Base-by-base conservation (phyloP, 495 filamentous ascomycete species). In the Glutinoglossum americanum region DNA sequence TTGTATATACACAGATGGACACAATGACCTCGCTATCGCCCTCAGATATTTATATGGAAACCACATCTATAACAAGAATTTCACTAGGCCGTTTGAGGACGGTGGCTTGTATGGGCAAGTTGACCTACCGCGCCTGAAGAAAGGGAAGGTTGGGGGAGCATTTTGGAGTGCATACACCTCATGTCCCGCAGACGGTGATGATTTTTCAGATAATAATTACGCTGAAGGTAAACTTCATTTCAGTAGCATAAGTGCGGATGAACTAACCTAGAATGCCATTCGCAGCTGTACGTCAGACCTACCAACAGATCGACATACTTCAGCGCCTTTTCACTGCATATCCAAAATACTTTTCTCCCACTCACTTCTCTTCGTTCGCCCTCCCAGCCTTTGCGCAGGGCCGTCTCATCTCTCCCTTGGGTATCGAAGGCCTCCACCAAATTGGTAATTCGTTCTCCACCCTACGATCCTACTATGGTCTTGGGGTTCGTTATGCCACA, bases 371-470 rank as follows among this genome's bases (percentile, higher is more conserved):
- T 65, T 71, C 67, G 37, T 74, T 75, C 0, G 83, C 87, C 6
- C 60, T 80, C 15, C 65, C 72, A 0, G 77, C 75, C 17, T 89
- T 85, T 67, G 56, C 62, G 11, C 66, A 76, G 49, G 74, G 76
- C 60, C 76, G 75, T 57, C 73, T 83, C 55, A 80, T 83, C 60
- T 81, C 78, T 3, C 87, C 88, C 8, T 68, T 89, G 15, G 86
- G 81, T 15, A 85, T 96, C 27, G 92, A 98, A 70, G 92, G 92
- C 3, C 77, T 98, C 0, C 92, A 98, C 66, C 89, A 94, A 62
- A 93, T 98, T 59, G 90, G 87, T 41, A 94, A 95, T 72, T 85
- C 82, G 0, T 68, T 83, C 10, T 76, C 87, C 21, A 85, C 81
- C 55, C 73, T 96, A 21, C 81, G 92, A 3, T 73, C 76, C 8